Evolutionary conservation across 139 green algal genomes (phyloP).

Genomic region (Mychonastes homosphaera): DNA sequence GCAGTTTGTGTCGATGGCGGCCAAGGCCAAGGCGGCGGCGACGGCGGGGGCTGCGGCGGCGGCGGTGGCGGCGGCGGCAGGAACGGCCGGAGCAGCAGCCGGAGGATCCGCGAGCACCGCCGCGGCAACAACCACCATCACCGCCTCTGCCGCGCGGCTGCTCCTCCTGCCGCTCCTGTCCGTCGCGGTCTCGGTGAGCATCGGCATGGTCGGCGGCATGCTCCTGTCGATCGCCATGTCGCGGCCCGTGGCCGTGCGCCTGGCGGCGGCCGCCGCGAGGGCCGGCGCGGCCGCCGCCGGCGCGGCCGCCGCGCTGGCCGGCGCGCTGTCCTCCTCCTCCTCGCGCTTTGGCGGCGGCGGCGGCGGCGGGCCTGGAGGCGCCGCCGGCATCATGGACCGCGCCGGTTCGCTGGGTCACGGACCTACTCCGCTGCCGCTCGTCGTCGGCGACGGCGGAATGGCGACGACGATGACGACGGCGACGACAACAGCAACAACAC

Average conservation of each 20-base stretch:
- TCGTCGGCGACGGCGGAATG: too few species aligned
- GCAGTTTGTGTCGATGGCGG: slow-evolving; percentile 45
- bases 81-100: not conserved
- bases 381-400: too few species aligned
- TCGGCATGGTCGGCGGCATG: slow-evolving; percentile 28
- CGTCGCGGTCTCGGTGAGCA: slow-evolving; percentile 27
- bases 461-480: too few species aligned
- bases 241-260: slow-evolving; percentile 1
- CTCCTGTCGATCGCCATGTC: slow-evolving; percentile 24
- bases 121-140: not conserved
- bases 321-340: too few species aligned
- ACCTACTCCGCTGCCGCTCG: too few species aligned
- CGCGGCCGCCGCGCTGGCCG: not conserved
- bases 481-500: too few species aligned
- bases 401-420: too few species aligned
- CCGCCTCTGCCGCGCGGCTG: not conserved
- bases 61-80: not conserved
- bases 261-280: slow-evolving; percentile 2
- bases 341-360: too few species aligned
- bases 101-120: not conserved
- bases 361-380: too few species aligned
- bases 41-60: not conserved
- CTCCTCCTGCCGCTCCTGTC: slow-evolving; percentile 31
- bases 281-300: too few species aligned
- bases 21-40: not conserved